Evolutionary conservation across 306 rosid genomes (phyloP), one percentile per base, ranked within the genome.

Genomic region (Lathyrus sativus): DNA sequence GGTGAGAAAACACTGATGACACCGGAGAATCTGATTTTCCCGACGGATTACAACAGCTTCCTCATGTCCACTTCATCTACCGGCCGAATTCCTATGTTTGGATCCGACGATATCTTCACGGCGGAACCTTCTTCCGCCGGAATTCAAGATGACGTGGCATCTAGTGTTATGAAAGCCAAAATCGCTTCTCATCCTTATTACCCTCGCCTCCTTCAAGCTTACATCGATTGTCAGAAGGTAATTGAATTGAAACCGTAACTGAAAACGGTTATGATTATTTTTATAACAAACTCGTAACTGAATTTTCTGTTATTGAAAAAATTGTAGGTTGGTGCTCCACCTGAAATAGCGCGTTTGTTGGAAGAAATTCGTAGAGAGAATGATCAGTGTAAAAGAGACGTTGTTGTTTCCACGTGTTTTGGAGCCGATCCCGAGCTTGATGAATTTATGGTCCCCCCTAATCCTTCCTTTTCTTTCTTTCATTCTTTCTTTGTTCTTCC

Each of bases 401-500:
- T 68, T 26, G 85, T 83, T 71, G 85, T 83, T 71, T 81, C 97
- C 96, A 87, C 96, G 91, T 87, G 95, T 82, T 71, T 78, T 48
- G 96, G 99, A 87, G 89, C 81, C 87, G 99, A 95, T 85, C 99
- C 96, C 89, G 99, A 90, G 89, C 97, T 93, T 56, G 99, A 90
- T 56, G 91, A 90, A 76, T 93, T 93, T 86, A 93, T 93, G 99
- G 97, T 91, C 91, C 85, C 89, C 82, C 56, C 8, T 69, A 50
- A 60, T 48, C 73, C 65, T 15, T 18, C 4, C 44, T 41, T 64
- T 26, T 26, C 2, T 26, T 9, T 75, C 56, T 64, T 22, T 22
- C 24, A 1, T 9, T 75, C 56, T 29, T 59, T 68, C 55, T 59
- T 61, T 61, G 19, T 65, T 60, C 22, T 35, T 44, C 15, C 11